These are phyloP conservation scores for Metschnikowia similis DNA, from an alignment of 805 yeast genomes.

Conservation along the genomic window DNA sequence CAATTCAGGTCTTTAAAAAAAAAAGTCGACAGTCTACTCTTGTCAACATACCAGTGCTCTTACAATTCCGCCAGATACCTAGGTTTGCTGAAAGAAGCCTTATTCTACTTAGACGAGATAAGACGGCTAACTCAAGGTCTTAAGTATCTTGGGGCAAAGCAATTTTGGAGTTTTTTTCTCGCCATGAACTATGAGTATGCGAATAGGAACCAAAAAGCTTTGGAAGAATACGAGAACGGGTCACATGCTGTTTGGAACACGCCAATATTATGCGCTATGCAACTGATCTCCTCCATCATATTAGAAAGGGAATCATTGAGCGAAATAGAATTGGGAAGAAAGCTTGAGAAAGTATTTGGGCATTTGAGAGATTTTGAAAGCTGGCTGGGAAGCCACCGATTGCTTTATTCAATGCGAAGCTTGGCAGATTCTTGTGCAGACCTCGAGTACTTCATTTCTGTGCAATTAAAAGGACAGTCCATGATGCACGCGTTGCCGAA, in stretches of 20 bases:
- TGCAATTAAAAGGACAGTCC: background rate
- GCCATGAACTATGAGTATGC: constrained; percentile 12
- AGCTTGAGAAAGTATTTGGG: background rate
- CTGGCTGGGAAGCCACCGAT: background rate
- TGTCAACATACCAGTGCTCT: constrained; percentile 36
- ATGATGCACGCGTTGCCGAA: background rate
- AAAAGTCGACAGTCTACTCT: constrained; percentile 31
- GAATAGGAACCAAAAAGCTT: constrained; percentile 9
- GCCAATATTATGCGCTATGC: background rate
- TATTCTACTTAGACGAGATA: constrained; percentile 51
- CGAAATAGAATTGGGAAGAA: background rate
- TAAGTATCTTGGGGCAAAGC: constrained; percentile 16
- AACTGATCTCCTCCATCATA: background rate
- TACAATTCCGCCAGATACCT: constrained; percentile 39
- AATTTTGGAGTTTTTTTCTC: constrained; percentile 15
- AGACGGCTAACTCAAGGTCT: constrained; percentile 31
- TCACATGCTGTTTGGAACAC: constrained; percentile 1
- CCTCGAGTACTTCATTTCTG: constrained; percentile 2
- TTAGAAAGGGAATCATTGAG: background rate
- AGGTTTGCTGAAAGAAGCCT: constrained; percentile 58
- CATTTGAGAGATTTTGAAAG: background rate
- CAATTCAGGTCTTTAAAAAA: constrained; percentile 29
- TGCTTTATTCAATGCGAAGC: constrained; percentile 1
- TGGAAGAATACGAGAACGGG: background rate
- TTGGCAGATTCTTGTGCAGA: constrained; percentile 1